Conservation (phyloP, 129 eudicot genomes). For the Deinandra increscens region DNA sequence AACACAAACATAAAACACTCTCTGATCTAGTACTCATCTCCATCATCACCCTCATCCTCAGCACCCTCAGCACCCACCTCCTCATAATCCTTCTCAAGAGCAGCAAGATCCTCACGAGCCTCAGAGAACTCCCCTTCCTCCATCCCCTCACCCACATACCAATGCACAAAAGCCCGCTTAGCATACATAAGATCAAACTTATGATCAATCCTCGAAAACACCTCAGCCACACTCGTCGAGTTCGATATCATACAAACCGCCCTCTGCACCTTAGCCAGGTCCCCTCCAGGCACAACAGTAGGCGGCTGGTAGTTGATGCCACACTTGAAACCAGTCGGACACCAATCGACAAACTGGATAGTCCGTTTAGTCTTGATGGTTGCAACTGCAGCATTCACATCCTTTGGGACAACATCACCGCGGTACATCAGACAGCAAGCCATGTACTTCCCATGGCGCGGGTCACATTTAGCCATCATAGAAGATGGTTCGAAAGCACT, state of each 20-base stretch:
- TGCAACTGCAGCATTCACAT: conserved; percentile 3
- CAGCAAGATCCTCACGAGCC: conserved; percentile 3
- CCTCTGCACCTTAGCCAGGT: not conserved
- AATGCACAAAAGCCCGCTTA: not conserved
- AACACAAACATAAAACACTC: not conserved
- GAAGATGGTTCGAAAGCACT: conserved; percentile 1
- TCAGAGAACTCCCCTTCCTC: not conserved
- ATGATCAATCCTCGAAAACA: not conserved
- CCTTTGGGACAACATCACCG: conserved; percentile 6
- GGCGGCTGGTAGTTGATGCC: not conserved
- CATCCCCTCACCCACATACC: conserved; percentile 8
- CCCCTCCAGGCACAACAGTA: not conserved
- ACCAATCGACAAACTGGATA: not conserved
- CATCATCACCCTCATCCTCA: not conserved
- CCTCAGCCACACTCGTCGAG: not conserved
- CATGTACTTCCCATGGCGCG: not conserved
- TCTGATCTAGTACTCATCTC: not conserved
- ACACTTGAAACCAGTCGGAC: conserved; percentile 6
- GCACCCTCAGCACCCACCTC: not conserved
- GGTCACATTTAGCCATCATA: conserved; percentile 2
- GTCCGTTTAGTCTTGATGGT: conserved; percentile 7
- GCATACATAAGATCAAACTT: conserved; percentile 1
- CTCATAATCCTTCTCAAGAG: not conserved
- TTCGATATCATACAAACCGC: not conserved
- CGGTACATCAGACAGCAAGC: conserved; percentile 7